Evolutionary conservation across 192 early-diverging fungal genomes (phyloP), one percentile per base, ranked within the genome.

Genomic region (Podila clonocystis): DNA sequence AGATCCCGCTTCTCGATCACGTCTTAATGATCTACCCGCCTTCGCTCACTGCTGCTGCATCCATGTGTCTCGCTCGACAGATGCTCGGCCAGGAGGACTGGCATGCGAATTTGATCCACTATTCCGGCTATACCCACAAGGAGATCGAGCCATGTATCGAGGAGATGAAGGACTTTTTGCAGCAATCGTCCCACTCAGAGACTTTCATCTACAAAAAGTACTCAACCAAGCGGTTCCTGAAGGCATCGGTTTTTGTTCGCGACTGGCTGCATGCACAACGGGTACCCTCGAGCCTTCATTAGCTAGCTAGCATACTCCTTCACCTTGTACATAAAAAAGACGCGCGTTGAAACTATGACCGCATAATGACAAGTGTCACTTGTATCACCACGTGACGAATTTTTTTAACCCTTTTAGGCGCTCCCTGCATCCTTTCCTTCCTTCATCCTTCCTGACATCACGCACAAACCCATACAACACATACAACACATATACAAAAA

Each of bases 1-100:
- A 99, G 84, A 90, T 99, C 15, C 89, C 95, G 26, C 85, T 97
- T 13, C 74, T 98, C 50, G 96, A 98, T 80, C 90, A 96, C 70
- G 85, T 88, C 28, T 93, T 97, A 66, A 80, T 99, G 48, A 62
- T 67, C 26, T 89, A 71, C 36, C 68, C 91, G 26, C 94, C 96
- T 0, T 96, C 94, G 34, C 73, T 84, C 63, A 83, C 95, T 34
- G 94, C 97, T 19, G 95, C 92, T 11, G 92, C 96, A 2, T 83
- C 91, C 20, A 84, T 95, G 33, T 97, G 87, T 84, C 84, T 98
- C 11, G 93, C 97, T 0, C 87, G 95, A 38, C 85, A 87, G 66
- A 96, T 98, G 92, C 90, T 97, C 55, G 76, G 86, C 38, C 74
- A 89, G 5, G 88, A 88, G 9, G 64, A 79, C 20, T 99, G 98